A percentile compares a stretch with the other conserved stretches of the same genome.
Evolutionary conservation across 345 rosid species (phyloP).

Genomic region (Euphorbia peplus): DNA sequence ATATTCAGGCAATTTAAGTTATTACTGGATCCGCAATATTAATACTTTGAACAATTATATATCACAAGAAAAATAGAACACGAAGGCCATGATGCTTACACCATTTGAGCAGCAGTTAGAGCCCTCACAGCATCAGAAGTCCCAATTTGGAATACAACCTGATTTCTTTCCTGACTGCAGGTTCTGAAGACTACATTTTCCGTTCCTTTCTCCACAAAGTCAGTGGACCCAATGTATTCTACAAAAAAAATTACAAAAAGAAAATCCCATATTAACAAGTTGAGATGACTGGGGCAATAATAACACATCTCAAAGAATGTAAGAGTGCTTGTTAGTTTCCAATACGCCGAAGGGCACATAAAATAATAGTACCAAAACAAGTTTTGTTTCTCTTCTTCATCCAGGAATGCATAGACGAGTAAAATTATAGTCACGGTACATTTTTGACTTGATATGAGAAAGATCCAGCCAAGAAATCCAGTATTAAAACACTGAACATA

Average conservation of each 20-base stretch:
- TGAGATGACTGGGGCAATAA: background rate
- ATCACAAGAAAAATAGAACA: background rate
- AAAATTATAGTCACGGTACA: background rate
- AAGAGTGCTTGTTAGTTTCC: background rate
- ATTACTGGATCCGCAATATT: background rate
- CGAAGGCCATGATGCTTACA: constrained; percentile 38
- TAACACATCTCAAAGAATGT: background rate
- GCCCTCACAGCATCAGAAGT: constrained; percentile 96
- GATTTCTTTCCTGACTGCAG: constrained; percentile 57
- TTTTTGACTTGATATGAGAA: background rate
- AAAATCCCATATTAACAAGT: background rate
- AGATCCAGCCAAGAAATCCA: background rate
- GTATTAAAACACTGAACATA: background rate
- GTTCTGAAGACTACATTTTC: constrained; percentile 77
- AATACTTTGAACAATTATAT: background rate
- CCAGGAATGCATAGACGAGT: background rate
- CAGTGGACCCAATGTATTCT: constrained; percentile 58
- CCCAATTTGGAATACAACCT: constrained; percentile 82
- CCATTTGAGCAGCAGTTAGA: constrained; percentile 69
- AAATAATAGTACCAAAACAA: background rate
- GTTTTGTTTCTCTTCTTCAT: background rate
- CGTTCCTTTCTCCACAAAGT: constrained; percentile 89
- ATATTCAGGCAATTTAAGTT: background rate
- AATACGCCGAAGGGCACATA: background rate
- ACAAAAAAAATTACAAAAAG: constrained; percentile 10